Evolutionary conservation across 768 basidiomycete species (phyloP).

Genomic region (Polyporus arcularius): DNA sequence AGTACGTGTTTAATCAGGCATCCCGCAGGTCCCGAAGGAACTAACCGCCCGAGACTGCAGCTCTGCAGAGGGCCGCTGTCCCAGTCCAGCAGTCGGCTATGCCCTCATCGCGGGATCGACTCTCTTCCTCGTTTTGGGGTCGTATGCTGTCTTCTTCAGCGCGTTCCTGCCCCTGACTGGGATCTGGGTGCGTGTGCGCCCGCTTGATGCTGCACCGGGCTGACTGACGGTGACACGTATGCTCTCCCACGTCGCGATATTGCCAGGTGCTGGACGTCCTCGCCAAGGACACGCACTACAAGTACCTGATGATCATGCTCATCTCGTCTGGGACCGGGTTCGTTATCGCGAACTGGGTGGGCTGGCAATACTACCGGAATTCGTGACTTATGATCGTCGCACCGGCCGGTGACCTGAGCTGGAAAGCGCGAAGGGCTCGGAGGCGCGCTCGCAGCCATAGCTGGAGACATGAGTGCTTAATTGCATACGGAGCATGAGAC

Average conservation of each 20-base stretch:
- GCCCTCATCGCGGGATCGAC: conserved; percentile 46
- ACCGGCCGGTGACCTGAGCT: too few relatives aligned
- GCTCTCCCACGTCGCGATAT: background rate
- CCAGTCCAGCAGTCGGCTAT: conserved; percentile 40
- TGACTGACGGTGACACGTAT: background rate
- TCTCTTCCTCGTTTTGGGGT: conserved; percentile 56
- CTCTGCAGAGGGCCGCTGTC: conserved; percentile 7
- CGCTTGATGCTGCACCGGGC: background rate
- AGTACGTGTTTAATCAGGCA: background rate
- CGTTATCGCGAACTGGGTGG: conserved; percentile 98
- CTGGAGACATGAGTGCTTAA: background rate
- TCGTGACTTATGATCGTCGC: conserved; percentile 47
- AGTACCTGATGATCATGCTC: conserved; percentile 78
- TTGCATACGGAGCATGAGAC: conserved; percentile 11
- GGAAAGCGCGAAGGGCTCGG: too few relatives aligned
- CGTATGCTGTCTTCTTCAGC: conserved; percentile 66
- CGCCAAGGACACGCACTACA: conserved; percentile 82
- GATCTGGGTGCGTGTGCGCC: conserved; percentile 46
- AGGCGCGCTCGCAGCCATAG: background rate
- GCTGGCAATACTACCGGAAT: conserved; percentile 96
- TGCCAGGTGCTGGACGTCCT: conserved; percentile 65
- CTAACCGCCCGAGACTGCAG: background rate
- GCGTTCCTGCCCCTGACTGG: conserved; percentile 58
- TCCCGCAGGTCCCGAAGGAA: background rate
- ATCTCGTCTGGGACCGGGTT: conserved; percentile 85